Base-by-base conservation (phyloP, 345 rosid genomes). In the Gossypium arboreum region DNA sequence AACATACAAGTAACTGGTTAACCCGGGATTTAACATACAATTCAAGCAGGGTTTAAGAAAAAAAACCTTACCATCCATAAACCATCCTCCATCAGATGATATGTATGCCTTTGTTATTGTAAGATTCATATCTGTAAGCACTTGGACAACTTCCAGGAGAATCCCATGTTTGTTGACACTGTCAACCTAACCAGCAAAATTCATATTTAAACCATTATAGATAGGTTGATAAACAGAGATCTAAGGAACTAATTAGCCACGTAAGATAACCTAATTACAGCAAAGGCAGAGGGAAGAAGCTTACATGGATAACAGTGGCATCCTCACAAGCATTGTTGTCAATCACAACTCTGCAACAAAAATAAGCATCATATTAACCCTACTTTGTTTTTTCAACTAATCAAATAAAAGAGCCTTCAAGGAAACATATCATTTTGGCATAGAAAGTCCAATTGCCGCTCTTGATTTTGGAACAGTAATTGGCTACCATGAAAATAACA, bases 11-110 rank as follows among this genome's bases (percentile, higher is more conserved):
- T 48, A 55, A 34, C 7, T 43, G 24, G 48, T 59, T 27, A 50
- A 17, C 10, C 72, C 60, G 6, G 18, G 56, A 75, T 43, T 47
- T 55, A 15, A 22, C 12, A 54, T 52, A 56, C 25, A 62, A 78
- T 39, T 69, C 51, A 16, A 76, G 67, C 12, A 41, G 5, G 3
- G 51, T 51, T 51, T 70, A n/a, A 62, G 73, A 25, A 25, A 64
- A 44, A 12, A 77, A 71, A 59, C 47, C 78, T 55, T 71, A 90
- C 95, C 95, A 77, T 94, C 93, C 98, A 94, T 94, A 78, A 94
- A 92, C 98, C 98, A 94, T 66, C 90, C 97, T 0, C 92, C 93
- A 85, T 94, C 97, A 73, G 93, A 94, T 12, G 97, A 87, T 75
- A 94, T 91, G 77, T 94, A 84, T 9, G 98, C 98, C 81, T 94